These are phyloP conservation scores for Madurella fahalii DNA, from an alignment of 2,329 filamentous ascomycete genomes.

Conservation along the genomic window DNA sequence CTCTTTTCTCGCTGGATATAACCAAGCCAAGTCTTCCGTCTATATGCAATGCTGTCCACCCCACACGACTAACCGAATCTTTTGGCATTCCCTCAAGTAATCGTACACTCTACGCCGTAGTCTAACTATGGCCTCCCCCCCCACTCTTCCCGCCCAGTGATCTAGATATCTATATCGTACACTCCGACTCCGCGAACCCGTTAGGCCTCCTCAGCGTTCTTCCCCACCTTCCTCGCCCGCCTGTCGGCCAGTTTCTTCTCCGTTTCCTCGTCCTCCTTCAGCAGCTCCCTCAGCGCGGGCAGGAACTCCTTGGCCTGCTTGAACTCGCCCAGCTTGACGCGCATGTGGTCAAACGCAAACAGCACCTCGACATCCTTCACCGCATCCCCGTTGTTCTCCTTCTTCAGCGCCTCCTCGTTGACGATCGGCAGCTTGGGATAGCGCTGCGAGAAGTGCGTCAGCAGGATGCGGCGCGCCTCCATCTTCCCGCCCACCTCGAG, in stretches of 20 bases:
- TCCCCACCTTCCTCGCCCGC: slow-evolving; percentile 1
- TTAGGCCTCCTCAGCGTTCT: too few species aligned
- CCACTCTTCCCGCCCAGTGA: too few species aligned
- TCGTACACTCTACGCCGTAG: too few species aligned
- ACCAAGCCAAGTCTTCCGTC: too few species aligned
- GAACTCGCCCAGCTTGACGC: slow-evolving; percentile 66
- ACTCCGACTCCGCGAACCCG: too few species aligned
- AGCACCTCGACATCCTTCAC: slow-evolving; percentile 56
- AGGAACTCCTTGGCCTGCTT: slow-evolving; percentile 60
- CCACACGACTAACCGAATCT: too few species aligned
- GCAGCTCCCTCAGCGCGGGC: slow-evolving; percentile 54
- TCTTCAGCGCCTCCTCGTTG: slow-evolving; percentile 22
- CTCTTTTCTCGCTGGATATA: too few species aligned
- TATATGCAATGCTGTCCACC: too few species aligned
- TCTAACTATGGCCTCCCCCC: too few species aligned
- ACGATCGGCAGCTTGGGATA: slow-evolving; percentile 69
- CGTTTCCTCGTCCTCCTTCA: slow-evolving; percentile 39
- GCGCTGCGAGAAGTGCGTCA: slow-evolving; percentile 94
- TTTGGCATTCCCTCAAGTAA: too few species aligned
- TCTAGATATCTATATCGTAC: not conserved
- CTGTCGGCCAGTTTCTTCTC: slow-evolving; percentile 20
- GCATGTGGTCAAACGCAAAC: slow-evolving; percentile 77
- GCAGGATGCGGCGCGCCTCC: slow-evolving; percentile 71
- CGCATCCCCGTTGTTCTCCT: slow-evolving; percentile 28
- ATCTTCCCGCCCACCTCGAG: slow-evolving; percentile 72